Percentiles rank a stretch among this genome's conserved stretches.
Conservation (phyloP, 345 rosid genomes). For the Euphorbia pulcherrima region DNA sequence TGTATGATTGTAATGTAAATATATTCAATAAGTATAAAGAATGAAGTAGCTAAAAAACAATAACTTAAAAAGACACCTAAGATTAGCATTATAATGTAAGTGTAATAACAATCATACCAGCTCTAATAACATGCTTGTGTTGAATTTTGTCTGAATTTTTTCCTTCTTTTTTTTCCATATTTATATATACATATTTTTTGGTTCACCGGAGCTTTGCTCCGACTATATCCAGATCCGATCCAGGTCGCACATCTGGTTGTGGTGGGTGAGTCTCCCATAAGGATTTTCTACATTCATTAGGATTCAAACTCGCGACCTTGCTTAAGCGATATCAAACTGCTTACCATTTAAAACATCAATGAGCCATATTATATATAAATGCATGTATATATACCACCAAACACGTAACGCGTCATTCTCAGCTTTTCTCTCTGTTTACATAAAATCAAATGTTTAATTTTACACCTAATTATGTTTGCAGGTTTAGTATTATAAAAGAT, state of each 20-base stretch:
- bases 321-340: too few relatives aligned
- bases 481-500: not conserved
- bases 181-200: not conserved
- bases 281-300: too few relatives aligned
- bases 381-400: constrained; percentile 23
- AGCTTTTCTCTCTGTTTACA: not conserved
- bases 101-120: constrained; percentile 10
- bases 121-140: constrained; percentile 23
- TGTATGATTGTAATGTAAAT: not conserved
- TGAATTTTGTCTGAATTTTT: constrained; percentile 12
- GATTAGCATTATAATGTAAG: constrained; percentile 12
- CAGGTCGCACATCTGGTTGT: too few relatives aligned
- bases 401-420: constrained; percentile 35
- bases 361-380: too few relatives aligned
- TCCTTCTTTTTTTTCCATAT: not conserved
- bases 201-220: too few relatives aligned
- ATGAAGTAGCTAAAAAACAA: not conserved
- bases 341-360: too few relatives aligned
- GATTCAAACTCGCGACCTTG: too few relatives aligned
- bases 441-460: too few relatives aligned
- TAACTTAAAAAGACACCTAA: constrained; percentile 28
- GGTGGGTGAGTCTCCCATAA: too few relatives aligned
- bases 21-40: too few relatives aligned
- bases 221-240: too few relatives aligned
- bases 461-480: not conserved